Conservation (phyloP, 192 early-diverging fungal species). For the Oehlia diaphana region DNA sequence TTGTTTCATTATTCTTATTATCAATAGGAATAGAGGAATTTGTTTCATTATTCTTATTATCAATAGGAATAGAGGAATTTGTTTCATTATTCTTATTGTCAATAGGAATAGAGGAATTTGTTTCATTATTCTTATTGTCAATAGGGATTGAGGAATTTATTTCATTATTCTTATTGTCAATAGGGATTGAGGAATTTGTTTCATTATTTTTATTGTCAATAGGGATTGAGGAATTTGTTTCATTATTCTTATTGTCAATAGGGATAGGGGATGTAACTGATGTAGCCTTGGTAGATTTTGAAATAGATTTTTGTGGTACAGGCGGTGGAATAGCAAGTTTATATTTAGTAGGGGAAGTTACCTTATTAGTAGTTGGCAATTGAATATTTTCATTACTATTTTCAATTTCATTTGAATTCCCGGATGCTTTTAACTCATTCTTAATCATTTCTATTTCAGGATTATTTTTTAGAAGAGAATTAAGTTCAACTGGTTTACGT, state of each 20-base stretch:
- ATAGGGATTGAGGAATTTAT: neutral
- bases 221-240: neutral
- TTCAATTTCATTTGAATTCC: neutral
- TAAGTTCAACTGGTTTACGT: constrained; percentile 14
- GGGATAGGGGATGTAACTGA: no score
- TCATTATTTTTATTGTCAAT: no score
- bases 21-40: neutral
- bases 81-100: neutral
- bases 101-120: no score
- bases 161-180: neutral
- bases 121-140: no score
- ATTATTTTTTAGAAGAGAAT: neutral
- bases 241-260: neutral
- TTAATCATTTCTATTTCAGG: neutral
- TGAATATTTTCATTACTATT: neutral
- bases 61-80: neutral
- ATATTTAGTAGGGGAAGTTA: neutral
- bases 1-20: no score
- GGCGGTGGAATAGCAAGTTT: neutral
- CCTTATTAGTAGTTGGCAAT: neutral
- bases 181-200: neutral
- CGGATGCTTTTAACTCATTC: neutral
- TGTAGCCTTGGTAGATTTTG: neutral
- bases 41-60: no score
- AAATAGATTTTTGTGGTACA: neutral